Evolutionary conservation across 257 asterid genomes (phyloP).

Genomic region (Capsicum baccatum): DNA sequence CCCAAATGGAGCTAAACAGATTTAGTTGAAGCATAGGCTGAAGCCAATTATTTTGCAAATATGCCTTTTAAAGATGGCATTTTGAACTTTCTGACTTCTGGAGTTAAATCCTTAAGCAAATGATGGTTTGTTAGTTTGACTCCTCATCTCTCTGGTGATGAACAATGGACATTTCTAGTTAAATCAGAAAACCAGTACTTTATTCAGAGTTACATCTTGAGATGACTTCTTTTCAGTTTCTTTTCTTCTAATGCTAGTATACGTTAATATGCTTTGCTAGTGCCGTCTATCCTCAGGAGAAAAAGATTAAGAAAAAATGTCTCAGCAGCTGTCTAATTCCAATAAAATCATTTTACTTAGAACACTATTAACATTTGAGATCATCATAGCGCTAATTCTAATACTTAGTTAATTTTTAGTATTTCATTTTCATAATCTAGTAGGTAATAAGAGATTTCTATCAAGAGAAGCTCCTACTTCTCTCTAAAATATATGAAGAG

Average conservation of each 20-base stretch:
- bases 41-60: conserved; percentile 13
- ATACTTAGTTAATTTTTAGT: neutral
- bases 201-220: conserved; percentile 8
- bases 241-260: neutral
- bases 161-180: conserved; percentile 22
- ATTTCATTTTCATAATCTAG: neutral
- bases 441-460: no score
- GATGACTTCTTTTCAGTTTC: neutral
- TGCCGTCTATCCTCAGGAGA: neutral
- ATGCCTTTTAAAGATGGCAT: conserved; percentile 5
- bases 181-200: conserved; percentile 6
- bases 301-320: neutral
- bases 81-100: conserved; percentile 19
- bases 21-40: neutral
- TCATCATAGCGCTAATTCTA: neutral
- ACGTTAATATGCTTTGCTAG: neutral
- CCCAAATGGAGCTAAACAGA: neutral
- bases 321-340: neutral
- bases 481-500: no score
- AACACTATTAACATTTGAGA: neutral
- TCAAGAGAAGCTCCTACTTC: no score
- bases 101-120: neutral
- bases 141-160: conserved; percentile 8
- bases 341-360: conserved; percentile 8
- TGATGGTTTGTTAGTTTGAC: conserved; percentile 4